phyloP scores from a whole-genome alignment of 1,139 yeast species.

The Nematodospora anomalae region DNA sequence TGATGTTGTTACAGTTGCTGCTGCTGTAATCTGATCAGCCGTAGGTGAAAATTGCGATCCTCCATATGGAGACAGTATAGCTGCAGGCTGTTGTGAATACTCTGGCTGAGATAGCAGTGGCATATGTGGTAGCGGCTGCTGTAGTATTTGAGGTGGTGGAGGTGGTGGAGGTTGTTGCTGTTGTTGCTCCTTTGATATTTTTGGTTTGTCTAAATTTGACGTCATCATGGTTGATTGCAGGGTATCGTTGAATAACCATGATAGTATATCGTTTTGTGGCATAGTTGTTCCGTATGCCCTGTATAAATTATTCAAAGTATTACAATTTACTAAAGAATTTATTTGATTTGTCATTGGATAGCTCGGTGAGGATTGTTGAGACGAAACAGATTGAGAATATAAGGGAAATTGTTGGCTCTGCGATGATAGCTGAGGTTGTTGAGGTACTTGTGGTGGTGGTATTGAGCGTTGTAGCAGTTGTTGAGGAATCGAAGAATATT shows the following conservation, averaged over 20 bases:
- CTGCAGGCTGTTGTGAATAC: constrained; percentile 2
- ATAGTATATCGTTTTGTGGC: constrained; percentile 38
- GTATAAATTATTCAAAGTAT: constrained; percentile 9
- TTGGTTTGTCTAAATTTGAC: constrained; percentile 1
- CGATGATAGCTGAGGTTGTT: not conserved
- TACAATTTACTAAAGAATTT: not conserved
- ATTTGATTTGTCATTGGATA: constrained; percentile 9
- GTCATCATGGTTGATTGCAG: not conserved
- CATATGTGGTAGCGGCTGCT: not conserved
- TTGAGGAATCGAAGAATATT: not conserved
- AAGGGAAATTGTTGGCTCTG: not conserved
- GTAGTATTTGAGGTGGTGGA: not conserved
- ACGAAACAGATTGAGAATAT: not conserved
- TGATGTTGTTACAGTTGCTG: constrained; percentile 1
- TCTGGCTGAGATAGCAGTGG: constrained; percentile 1
- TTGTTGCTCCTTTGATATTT: constrained; percentile 4
- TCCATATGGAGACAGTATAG: constrained; percentile 15
- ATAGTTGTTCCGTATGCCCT: constrained; percentile 10
- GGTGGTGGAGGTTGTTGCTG: constrained; percentile 4
- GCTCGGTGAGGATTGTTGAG: constrained; percentile 7
- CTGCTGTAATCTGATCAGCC: constrained; percentile 10
- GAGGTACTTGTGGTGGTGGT: not conserved
- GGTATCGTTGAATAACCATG: constrained; percentile 31
- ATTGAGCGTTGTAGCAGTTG: constrained; percentile 3
- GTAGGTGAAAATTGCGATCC: constrained; percentile 15